phyloP scores from a whole-genome alignment of 805 yeast genomes.

The Saturnispora besseyi region DNA sequence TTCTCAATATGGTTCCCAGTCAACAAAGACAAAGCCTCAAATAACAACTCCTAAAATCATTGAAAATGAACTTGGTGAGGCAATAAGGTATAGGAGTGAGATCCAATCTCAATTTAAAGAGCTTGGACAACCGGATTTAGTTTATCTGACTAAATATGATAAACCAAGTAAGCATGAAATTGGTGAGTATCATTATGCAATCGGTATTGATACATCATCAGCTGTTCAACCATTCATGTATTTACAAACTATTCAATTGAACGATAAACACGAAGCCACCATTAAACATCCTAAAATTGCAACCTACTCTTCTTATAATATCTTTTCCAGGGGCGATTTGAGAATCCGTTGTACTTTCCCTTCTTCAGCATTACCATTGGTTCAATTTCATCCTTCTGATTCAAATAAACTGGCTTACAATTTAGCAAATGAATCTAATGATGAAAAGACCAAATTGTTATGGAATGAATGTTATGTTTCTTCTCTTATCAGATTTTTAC shows the following conservation, averaged over 20 bases:
- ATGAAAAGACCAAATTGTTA: conserved; percentile 42
- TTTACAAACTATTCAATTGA: conserved; percentile 37
- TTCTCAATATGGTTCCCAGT: background rate
- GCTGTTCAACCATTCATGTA: conserved; percentile 49
- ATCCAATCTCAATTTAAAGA: conserved; percentile 37
- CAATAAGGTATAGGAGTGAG: conserved; percentile 42
- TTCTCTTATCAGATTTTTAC: conserved; percentile 43
- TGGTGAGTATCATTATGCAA: conserved; percentile 46
- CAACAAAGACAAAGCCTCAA: conserved; percentile 15
- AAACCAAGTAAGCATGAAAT: conserved; percentile 37
- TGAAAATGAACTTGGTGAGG: conserved; percentile 43
- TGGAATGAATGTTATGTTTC: conserved; percentile 63
- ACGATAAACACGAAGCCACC: conserved; percentile 22
- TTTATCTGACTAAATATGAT: conserved; percentile 40
- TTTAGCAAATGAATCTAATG: conserved; percentile 26
- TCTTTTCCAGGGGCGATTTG: conserved; percentile 64
- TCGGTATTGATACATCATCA: conserved; percentile 46
- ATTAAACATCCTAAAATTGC: conserved; percentile 30
- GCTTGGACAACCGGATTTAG: conserved; percentile 71
- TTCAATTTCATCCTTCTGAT: conserved; percentile 41
- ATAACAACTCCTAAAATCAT: conserved; percentile 28
- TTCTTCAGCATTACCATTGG: conserved; percentile 30
- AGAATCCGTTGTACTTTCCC: conserved; percentile 57
- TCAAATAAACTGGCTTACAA: conserved; percentile 23
- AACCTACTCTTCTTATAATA: conserved; percentile 64